A percentile compares a stretch with the other conserved stretches of the same genome.
Conservation (phyloP, 1,139 yeast species). For the Scheffersomyces quercinus region DNA sequence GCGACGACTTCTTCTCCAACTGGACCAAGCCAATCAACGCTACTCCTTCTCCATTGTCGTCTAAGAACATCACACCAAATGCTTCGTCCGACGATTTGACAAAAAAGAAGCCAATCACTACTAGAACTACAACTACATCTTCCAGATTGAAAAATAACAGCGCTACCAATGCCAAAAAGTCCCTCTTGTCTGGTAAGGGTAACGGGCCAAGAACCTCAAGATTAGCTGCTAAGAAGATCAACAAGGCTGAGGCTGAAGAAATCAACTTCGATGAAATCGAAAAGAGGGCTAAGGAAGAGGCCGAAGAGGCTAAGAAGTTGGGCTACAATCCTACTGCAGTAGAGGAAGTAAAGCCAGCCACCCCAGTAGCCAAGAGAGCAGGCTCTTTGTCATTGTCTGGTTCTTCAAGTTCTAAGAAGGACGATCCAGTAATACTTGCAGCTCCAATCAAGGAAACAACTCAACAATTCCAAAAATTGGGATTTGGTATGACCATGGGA, state of each 20-base stretch:
- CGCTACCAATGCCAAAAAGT: constrained; percentile 32
- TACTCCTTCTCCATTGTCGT: constrained; percentile 57
- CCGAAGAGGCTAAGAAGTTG: constrained; percentile 66
- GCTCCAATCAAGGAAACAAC: constrained; percentile 57
- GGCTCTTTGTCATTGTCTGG: constrained; percentile 3
- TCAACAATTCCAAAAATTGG: constrained; percentile 74
- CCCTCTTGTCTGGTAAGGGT: constrained; percentile 43
- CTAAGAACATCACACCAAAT: constrained; percentile 50
- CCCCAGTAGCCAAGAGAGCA: constrained; percentile 7
- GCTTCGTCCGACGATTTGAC: constrained; percentile 40
- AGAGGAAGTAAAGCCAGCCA: constrained; percentile 16
- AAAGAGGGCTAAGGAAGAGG: constrained; percentile 81
- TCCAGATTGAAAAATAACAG: constrained; percentile 19
- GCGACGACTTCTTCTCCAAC: constrained; percentile 86
- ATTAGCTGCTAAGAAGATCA: constrained; percentile 50
- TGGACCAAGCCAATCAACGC: constrained; percentile 76
- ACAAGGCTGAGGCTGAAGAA: constrained; percentile 53
- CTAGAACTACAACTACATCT: constrained; percentile 26
- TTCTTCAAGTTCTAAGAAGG: constrained; percentile 13
- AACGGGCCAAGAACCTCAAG: constrained; percentile 57
- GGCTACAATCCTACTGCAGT: constrained; percentile 67
- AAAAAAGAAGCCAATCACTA: constrained; percentile 24
- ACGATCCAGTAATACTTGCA: constrained; percentile 12
- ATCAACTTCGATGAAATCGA: constrained; percentile 93
- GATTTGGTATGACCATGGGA: constrained; percentile 78